These are phyloP conservation scores for Kwoniella dendrophila DNA, from an alignment of 768 basidiomycete species.

Conservation along the genomic window DNA sequence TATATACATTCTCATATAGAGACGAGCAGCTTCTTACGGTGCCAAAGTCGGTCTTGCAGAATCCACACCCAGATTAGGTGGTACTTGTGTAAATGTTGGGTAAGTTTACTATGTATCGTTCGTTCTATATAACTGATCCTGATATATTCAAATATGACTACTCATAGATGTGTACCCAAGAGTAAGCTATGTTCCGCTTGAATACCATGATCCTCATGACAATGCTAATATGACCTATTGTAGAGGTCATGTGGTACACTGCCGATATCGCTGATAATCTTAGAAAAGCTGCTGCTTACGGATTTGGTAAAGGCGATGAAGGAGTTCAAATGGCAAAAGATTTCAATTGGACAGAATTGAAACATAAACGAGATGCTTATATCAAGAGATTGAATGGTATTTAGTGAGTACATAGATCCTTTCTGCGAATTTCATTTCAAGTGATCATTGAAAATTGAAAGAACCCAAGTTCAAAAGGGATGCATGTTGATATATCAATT, in stretches of 20 bases:
- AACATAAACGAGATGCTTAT: constrained; percentile 93
- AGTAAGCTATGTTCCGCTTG: constrained; percentile 59
- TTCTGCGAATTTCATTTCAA: no score
- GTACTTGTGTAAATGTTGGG: constrained; percentile 97
- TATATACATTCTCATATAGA: constrained; percentile 58
- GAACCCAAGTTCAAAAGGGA: no score
- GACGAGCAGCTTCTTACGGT: constrained; percentile 87
- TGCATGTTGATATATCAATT: no score
- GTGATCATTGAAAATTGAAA: no score
- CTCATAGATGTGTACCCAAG: constrained; percentile 89
- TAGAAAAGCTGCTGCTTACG: constrained; percentile 68
- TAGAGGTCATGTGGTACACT: constrained; percentile 85
- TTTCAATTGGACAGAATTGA: constrained; percentile 89
- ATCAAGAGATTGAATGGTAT: constrained; percentile 85
- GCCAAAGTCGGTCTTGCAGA: constrained; percentile 92
- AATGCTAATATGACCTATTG: not conserved
- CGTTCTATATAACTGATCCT: not conserved
- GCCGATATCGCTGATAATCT: constrained; percentile 74
- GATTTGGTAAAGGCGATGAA: constrained; percentile 59
- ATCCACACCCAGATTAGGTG: constrained; percentile 72
- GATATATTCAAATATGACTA: constrained; percentile 44
- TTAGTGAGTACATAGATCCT: constrained; percentile 60
- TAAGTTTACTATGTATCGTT: constrained; percentile 13
- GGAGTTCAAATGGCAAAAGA: constrained; percentile 59
- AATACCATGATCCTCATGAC: not conserved